Conservation (phyloP, 768 basidiomycete species). For the Mycena latifolia region DNA sequence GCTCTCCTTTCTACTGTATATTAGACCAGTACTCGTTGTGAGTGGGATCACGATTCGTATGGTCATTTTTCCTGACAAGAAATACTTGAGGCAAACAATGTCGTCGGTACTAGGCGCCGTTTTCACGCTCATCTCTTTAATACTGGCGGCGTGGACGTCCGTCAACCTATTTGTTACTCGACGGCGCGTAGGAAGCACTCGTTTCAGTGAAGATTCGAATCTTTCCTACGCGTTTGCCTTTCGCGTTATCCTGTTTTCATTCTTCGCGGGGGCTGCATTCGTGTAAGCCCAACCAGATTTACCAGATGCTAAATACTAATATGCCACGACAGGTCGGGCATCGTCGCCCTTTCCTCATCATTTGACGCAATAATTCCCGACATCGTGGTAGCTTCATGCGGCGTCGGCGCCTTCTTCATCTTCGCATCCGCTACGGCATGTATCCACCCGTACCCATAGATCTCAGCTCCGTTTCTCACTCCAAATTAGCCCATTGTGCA, state of each 20-base stretch:
- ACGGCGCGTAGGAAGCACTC: slow-evolving; percentile 4
- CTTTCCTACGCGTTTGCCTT: slow-evolving; percentile 52
- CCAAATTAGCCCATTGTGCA: slow-evolving; percentile 16
- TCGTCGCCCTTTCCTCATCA: slow-evolving; percentile 20
- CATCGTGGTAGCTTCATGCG: slow-evolving; percentile 28
- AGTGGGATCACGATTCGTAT: background rate
- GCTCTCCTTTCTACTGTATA: slow-evolving; percentile 32
- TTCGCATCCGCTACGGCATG: slow-evolving; percentile 29
- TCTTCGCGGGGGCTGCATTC: slow-evolving; percentile 28
- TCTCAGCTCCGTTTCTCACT: background rate
- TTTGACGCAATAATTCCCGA: slow-evolving; percentile 32
- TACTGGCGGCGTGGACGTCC: slow-evolving; percentile 24
- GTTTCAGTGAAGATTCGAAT: slow-evolving; percentile 32
- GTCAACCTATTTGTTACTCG: slow-evolving; percentile 14
- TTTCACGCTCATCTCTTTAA: slow-evolving; percentile 9
- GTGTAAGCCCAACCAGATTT: slow-evolving; percentile 24
- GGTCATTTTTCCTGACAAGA: background rate
- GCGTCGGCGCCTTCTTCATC: slow-evolving; percentile 32
- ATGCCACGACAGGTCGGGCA: slow-evolving; percentile 12
- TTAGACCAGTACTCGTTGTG: slow-evolving; percentile 13
- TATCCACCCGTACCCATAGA: too few species aligned
- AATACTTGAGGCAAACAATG: slow-evolving; percentile 11
- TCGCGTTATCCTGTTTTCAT: slow-evolving; percentile 28
- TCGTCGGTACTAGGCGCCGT: slow-evolving; percentile 18
- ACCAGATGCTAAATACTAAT: too few species aligned